A percentile compares a stretch with the other conserved stretches of the same genome.
Conservation (phyloP, 2,329 filamentous ascomycete species). For the Fusarium sp. region DNA sequence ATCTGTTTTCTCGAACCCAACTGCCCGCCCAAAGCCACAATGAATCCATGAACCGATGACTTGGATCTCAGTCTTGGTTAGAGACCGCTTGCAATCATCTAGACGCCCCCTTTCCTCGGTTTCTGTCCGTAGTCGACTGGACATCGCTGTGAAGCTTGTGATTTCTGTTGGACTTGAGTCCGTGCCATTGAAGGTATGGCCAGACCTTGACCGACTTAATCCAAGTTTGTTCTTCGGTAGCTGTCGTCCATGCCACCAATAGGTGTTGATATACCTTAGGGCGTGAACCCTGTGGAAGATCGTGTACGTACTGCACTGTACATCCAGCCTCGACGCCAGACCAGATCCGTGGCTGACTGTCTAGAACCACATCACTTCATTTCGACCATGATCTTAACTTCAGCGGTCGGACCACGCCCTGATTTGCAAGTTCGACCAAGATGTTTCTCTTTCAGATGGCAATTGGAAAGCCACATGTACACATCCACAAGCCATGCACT, state of each 20-base stretch:
- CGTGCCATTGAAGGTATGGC: conserved; percentile 10
- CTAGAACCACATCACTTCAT: conserved; percentile 24
- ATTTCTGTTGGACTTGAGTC: not conserved
- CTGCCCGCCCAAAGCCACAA: not conserved
- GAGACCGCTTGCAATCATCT: not conserved
- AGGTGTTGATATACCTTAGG: not conserved
- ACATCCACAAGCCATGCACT: conserved; percentile 15
- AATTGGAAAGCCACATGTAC: conserved; percentile 15
- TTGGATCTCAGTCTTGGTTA: not conserved
- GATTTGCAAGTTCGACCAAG: conserved; percentile 2
- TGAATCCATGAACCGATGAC: not conserved
- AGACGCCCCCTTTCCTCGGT: not conserved
- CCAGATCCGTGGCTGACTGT: conserved; percentile 30
- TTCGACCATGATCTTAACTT: not conserved
- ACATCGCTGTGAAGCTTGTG: conserved; percentile 10
- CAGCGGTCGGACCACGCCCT: conserved; percentile 10
- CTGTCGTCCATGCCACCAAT: not conserved
- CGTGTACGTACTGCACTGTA: conserved; percentile 4
- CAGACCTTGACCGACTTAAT: conserved; percentile 1
- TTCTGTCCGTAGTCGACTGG: not conserved
- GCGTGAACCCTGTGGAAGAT: conserved; percentile 13
- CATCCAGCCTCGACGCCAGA: conserved; percentile 28
- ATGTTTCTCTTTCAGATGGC: not conserved
- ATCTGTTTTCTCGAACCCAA: not conserved
- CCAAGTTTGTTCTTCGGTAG: conserved; percentile 7